Percentiles rank a stretch among this genome's conserved stretches.
phyloP scores from a whole-genome alignment of 2,329 filamentous ascomycete species.

The Arachnomyces sp. region DNA sequence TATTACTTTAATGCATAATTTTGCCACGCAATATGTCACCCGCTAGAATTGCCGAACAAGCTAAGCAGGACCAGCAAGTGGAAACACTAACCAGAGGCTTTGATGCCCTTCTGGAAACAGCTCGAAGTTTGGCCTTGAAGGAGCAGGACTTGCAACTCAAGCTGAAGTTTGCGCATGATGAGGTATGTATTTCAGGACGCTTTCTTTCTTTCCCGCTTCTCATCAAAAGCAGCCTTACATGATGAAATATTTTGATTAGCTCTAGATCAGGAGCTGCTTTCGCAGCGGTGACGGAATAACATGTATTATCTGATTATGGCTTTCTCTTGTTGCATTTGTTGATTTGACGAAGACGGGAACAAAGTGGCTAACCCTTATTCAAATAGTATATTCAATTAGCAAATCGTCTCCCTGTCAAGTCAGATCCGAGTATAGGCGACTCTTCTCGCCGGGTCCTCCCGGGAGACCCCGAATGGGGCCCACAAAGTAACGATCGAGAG shows the following conservation, averaged over 20 bases:
- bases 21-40: constrained; percentile 24
- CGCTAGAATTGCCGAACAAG: constrained; percentile 24
- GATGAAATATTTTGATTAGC: constrained; percentile 56
- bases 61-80: constrained; percentile 21
- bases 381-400: constrained; percentile 30
- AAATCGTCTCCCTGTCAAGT: constrained; percentile 17
- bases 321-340: constrained; percentile 13
- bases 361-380: constrained; percentile 20
- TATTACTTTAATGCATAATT: constrained; percentile 16
- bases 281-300: constrained; percentile 57
- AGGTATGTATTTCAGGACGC: constrained; percentile 26
- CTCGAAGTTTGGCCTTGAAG: constrained; percentile 31
- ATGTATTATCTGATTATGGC: constrained; percentile 49
- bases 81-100: constrained; percentile 32
- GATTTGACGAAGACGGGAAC: background rate
- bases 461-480: constrained; percentile 23
- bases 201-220: constrained; percentile 4
- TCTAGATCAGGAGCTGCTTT: constrained; percentile 72
- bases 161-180: constrained; percentile 31
- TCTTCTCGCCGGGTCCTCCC: constrained; percentile 16
- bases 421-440: too few species aligned
- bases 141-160: constrained; percentile 31
- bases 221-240: constrained; percentile 26
- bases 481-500: constrained; percentile 52
- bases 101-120: constrained; percentile 35